A percentile compares a stretch with the other conserved stretches of the same genome.
Evolutionary conservation across 208 protist genomes (phyloP).

Genomic region (Novymonas esmeraldas): DNA sequence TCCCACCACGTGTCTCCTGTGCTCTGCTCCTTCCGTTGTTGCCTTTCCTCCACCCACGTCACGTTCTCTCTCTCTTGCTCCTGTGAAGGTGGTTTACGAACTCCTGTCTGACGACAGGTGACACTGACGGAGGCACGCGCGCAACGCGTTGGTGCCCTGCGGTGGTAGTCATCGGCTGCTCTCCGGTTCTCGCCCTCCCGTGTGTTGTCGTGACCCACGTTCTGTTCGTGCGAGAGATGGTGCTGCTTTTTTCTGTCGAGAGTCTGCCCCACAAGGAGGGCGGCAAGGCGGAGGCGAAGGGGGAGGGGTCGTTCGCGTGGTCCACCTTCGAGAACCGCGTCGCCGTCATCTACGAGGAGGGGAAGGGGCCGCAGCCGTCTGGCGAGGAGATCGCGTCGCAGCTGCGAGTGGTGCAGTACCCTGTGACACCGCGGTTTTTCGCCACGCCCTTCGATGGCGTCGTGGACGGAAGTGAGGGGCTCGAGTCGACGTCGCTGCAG

Average conservation of each 20-base stretch:
- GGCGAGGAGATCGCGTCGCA: conserved; percentile 25
- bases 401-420: conserved; percentile 21
- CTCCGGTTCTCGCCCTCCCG: no score
- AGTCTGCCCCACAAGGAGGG: conserved; percentile 1
- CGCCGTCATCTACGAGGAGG: conserved; percentile 28
- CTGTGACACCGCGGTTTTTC: conserved; percentile 56
- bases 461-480: conserved; percentile 44
- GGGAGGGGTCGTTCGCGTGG: conserved; percentile 24
- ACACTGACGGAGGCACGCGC: no score
- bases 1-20: no score
- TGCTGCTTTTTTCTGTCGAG: conserved; percentile 15
- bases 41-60: no score
- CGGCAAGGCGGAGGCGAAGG: conserved; percentile 8
- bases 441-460: conserved; percentile 68
- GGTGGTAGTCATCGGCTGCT: no score
- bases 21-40: no score
- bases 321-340: conserved; percentile 34
- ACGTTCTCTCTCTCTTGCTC: no score
- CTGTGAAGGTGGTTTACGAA: no score
- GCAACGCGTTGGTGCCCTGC: no score
- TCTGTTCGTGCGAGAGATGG: conserved; percentile 3
- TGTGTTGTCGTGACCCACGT: no score
- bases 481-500: conserved; percentile 35
- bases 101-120: no score
- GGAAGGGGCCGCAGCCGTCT: conserved; percentile 17